Evolutionary conservation across 345 rosid genomes (phyloP), one percentile per base, ranked within the genome.

Genomic region (Citrus medica): DNA sequence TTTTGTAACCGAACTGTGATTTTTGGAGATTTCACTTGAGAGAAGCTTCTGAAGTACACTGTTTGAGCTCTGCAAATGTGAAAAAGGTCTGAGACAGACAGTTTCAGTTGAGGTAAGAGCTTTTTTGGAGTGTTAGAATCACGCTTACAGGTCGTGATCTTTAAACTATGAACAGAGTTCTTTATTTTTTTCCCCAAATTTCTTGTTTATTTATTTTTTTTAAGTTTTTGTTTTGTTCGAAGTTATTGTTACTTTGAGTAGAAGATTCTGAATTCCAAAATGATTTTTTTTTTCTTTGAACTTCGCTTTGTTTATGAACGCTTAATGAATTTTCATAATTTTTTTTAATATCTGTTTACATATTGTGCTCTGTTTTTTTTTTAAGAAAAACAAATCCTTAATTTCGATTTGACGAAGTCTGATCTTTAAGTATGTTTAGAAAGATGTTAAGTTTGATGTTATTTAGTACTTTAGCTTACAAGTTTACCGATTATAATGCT

Each of bases 61-160:
- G 82, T 68, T 80, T 73, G 80, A 78, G 82, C 71, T 73, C 80
- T 78, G 84, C 61, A 74, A 85, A 79, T 85, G 86, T 81, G 83
- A 40, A 67, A 67, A 81, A 82, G 63, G 62, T 58, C 75, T 62
- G 74, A 74, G 72, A 24, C 63, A 77, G 79, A 59, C 63, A 27
- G 73, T 77, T 60, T 35, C 67, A 71, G 61, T 71, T 82, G 5
- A 70, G 16, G 22, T 59, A 75, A 77, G 77, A 71, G 76, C 66
- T 75, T 60, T 67, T 74, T 28, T 1, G 59, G 27, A 71, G 46
- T 69, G 77, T 79, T 38, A 22, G 72, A 68, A 75, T 71, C 67
- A 63, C 69, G 78, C 66, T 74, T 78, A 46, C 84, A 88, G 91
- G 89, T 88, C 82, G 82, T 85, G 86, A 86, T 83, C 86, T 83